Base-by-base conservation (phyloP, 208 protist species). In the Leishmania amazonensis region DNA sequence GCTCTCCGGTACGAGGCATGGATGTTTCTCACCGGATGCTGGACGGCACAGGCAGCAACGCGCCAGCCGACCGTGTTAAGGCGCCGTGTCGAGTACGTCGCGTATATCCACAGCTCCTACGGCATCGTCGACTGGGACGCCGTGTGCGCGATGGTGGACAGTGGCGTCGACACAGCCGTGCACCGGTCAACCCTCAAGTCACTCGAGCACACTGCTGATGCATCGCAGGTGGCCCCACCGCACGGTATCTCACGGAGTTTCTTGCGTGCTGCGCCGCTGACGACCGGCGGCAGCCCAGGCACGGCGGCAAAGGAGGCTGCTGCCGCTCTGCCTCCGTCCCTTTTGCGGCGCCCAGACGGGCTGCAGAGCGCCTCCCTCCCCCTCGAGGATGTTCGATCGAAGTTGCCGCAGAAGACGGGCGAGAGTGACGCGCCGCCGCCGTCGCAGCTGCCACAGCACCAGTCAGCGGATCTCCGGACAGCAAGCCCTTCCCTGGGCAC, bases 11-110 rank as follows among this genome's bases (percentile, higher is more conserved):
- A 79, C 54, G 88, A 93, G 70, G 85, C 89, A 79, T 95, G 91
- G 91, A 85, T 87, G 62, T 87, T 91, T 57, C 85, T 95, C 40
- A 88, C 89, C 2, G 89, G 91, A 8, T 82, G 89, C 85, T 90
- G 88, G 86, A 89, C 89, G 45, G 81, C 91, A 35, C 80, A 83
- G 75, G 21, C 60, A 24, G 83, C 85, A 19, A 85, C 71, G 51
- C 87, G 91, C 31, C 79, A 80, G 7, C 54, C 84, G 24, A 87
- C 91, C 3, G 78, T 90, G 31, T 80, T 87, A 38, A 85, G 91
- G 15, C 92, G 91, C 64, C 84, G 89, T n/a, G 57, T 83, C 31
- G 91, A 95, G 81, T 95, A 95, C 81, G 78, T 79, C 42, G 70
- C 83, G 4, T 91, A 91, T 82, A 89, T 93, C 19, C 75, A 86